Base-by-base conservation (phyloP, 345 rosid genomes). In the Heritiera littoralis region DNA sequence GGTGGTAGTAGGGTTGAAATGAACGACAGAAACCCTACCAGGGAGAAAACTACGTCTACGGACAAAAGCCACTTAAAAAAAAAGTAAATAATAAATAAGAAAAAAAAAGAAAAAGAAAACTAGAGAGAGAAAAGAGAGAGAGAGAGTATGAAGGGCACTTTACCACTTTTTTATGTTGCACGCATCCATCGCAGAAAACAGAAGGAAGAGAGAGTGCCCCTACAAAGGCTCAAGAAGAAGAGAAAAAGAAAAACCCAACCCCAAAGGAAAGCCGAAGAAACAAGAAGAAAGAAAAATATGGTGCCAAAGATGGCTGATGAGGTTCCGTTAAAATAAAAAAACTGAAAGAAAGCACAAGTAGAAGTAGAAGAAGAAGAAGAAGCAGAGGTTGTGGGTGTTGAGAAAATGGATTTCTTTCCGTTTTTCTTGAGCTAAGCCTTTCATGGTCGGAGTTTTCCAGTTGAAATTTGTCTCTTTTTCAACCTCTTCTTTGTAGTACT, bases 141-240 rank as follows among this genome's bases (percentile, higher is more conserved):
- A 74, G 30, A 73, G 13, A 61, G 71, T 43, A 55, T 52, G 80
- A 45, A 73, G 78, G 68, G 84, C 81, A 84, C 88, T 83, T 83
- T 80, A 71, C 84, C 79, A 82, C 85, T 90, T 90, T 86, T 91
- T 80, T 83, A 88, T 84, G 87, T 84, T 86, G 88, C 88, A 87
- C 89, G 82, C 92, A 87, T 90, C 89, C 83, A 85, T 83, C 84
- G 86, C 85, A 79, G 67, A 80, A 83, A 35, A 79, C 70, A 83
- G 66, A 74, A 81, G 88, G 77, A 76, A 77, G 74, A 69, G 83
- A 80, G 72, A 80, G 76, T 84, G 41, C 74, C 40, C 41, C 64
- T 46, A 56, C 84, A 72, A 68, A 75, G 77, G 38, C 80, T 76
- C 11, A 65, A 81, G 56, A 71, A 68, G n/a, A 45, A 75, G 69